These are phyloP conservation scores for Ogataea hybrid DNA, from an alignment of 1,139 yeast species.

Conservation along the genomic window DNA sequence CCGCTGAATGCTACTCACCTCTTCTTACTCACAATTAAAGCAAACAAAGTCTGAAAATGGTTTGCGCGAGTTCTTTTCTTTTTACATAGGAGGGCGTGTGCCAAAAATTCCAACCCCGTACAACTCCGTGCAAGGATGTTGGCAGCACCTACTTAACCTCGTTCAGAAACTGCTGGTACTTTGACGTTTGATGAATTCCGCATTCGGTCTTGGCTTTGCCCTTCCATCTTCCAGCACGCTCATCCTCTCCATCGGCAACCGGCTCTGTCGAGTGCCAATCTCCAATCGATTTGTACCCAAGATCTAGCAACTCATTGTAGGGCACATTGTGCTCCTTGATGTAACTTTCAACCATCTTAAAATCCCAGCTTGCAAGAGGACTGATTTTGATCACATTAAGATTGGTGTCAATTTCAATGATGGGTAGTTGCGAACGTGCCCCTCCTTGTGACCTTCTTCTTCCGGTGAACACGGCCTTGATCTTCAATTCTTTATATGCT, in stretches of 20 bases:
- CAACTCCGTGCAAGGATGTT: slow-evolving; percentile 7
- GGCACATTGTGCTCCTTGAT: slow-evolving; percentile 74
- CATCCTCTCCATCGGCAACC: slow-evolving; percentile 89
- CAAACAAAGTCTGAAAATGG: slow-evolving; percentile 5
- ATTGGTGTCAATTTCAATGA: slow-evolving; percentile 70
- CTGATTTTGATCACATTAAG: slow-evolving; percentile 79
- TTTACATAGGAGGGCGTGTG: slow-evolving; percentile 5
- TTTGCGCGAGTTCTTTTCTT: slow-evolving; percentile 11
- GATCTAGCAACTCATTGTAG: slow-evolving; percentile 76
- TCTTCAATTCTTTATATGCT: slow-evolving; percentile 70
- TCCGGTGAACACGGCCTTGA: slow-evolving; percentile 87
- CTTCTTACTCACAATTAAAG: not conserved
- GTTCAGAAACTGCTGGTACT: slow-evolving; percentile 59
- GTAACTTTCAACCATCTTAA: slow-evolving; percentile 66
- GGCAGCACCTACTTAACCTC: slow-evolving; percentile 5
- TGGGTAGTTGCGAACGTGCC: slow-evolving; percentile 67
- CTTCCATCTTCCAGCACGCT: slow-evolving; percentile 95
- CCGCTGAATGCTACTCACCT: slow-evolving; percentile 1
- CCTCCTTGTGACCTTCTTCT: slow-evolving; percentile 92
- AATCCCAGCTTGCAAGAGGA: slow-evolving; percentile 85
- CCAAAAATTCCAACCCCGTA: not conserved
- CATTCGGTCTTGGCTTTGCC: slow-evolving; percentile 93
- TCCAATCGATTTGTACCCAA: slow-evolving; percentile 89
- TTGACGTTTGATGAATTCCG: slow-evolving; percentile 83
- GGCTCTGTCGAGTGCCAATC: slow-evolving; percentile 96